Evolutionary conservation across 257 asterid genomes (phyloP).

Genomic region (Coffea canephora): DNA sequence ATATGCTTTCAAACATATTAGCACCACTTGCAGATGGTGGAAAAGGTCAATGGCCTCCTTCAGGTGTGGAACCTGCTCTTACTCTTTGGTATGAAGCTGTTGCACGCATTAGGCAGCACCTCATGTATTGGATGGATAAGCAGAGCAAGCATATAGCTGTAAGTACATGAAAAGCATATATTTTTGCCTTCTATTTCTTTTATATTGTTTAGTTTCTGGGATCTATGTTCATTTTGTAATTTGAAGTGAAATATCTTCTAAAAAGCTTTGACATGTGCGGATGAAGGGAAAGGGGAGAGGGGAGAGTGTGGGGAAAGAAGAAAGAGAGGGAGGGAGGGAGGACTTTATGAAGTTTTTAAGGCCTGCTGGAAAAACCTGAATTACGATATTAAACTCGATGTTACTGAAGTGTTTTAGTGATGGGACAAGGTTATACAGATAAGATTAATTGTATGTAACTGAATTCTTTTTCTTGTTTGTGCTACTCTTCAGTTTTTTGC

Average conservation of each 20-base stretch:
- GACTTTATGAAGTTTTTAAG: background rate
- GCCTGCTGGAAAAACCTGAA: background rate
- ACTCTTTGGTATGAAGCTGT: slow-evolving; percentile 98
- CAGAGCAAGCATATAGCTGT: slow-evolving; percentile 98
- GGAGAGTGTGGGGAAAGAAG: background rate
- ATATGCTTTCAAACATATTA: slow-evolving; percentile 96
- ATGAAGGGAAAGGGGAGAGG: background rate
- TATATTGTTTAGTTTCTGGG: slow-evolving; percentile 14
- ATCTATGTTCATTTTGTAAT: slow-evolving; percentile 8
- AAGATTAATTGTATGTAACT: no score
- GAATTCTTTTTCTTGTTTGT: background rate
- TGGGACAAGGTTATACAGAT: no score
- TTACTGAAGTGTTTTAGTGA: no score
- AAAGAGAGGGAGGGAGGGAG: background rate
- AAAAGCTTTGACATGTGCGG: background rate
- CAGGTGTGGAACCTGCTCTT: slow-evolving; percentile 92
- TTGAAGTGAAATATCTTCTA: background rate
- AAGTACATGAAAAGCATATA: slow-evolving; percentile 33
- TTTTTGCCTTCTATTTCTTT: background rate
- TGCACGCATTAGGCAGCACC: slow-evolving; percentile 85
- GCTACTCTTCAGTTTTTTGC: no score
- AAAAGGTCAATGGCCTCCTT: slow-evolving; percentile 97
- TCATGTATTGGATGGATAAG: slow-evolving; percentile 96
- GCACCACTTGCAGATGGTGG: slow-evolving; percentile 98
- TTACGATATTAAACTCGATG: background rate